These are phyloP conservation scores for Sherardia arvensis DNA, from an alignment of 257 asterid species.

Conservation along the genomic window DNA sequence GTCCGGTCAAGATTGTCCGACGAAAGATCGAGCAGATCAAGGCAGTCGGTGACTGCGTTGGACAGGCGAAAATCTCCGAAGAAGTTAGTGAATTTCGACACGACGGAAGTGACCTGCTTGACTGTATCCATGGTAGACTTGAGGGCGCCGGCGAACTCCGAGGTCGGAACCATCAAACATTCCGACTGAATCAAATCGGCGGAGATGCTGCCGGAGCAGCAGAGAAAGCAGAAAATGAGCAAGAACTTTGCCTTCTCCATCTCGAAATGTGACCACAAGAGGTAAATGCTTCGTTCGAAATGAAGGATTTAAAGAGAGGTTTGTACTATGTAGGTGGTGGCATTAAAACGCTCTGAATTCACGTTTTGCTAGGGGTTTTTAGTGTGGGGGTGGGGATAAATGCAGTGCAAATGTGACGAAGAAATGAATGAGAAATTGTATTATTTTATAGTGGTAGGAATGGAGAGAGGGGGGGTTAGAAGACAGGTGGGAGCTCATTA, in stretches of 20 bases:
- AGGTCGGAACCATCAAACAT: conserved; percentile 42
- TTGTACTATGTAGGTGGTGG: background rate
- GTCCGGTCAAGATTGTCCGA: conserved; percentile 48
- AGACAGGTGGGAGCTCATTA: conserved; percentile 39
- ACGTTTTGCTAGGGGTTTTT: background rate
- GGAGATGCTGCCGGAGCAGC: conserved; percentile 3
- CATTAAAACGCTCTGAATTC: background rate
- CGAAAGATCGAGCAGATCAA: conserved; percentile 62
- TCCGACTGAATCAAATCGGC: conserved; percentile 24
- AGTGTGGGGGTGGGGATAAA: background rate
- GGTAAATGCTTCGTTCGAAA: background rate
- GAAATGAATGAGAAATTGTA: background rate
- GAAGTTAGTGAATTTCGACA: conserved; percentile 31
- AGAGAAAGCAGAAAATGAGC: conserved; percentile 15
- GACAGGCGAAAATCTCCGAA: conserved; percentile 51
- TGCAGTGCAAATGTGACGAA: background rate
- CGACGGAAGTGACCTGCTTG: conserved; percentile 36
- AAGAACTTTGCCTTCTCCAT: conserved; percentile 10
- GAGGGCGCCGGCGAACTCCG: conserved; percentile 39
- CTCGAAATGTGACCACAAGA: background rate
- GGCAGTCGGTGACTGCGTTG: conserved; percentile 58
- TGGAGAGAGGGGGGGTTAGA: conserved; percentile 13
- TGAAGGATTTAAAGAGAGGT: background rate
- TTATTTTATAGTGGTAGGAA: background rate
- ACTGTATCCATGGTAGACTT: conserved; percentile 35